Base-by-base conservation (phyloP, 768 basidiomycete species). In the Leucocoprinus birnbaumii region DNA sequence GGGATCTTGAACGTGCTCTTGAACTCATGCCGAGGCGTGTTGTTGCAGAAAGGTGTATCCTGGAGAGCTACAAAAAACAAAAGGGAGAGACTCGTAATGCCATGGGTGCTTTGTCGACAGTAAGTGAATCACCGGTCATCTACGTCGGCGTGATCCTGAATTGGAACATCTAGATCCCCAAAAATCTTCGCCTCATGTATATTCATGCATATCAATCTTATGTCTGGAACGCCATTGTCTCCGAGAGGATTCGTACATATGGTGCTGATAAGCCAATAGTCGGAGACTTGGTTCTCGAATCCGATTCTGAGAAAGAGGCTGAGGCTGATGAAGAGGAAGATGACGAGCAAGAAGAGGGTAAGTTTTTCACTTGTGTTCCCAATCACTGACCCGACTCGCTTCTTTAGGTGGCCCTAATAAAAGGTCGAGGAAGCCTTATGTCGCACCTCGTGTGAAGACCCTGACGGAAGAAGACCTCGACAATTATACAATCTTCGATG, bases 171-270 rank as follows among this genome's bases (percentile, higher is more conserved):
- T 61, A 98, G 96, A 98, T 99, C 61, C 97, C 97, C 13, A 82
- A 89, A 53, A 98, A 96, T 65, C 81, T 99, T 56, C 83, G 97
- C 48, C 73, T 97, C 60, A 98, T 99, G 91, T 99, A 98, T 68
- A 86, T 98, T 52, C 97, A 99, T 69, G 95, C 95, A 26, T 99
- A 98, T 67, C 97, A 99, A 68, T 95, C 92, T 14, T 99, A 98
- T 63, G 87, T 98, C 31, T 99, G 96, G 96, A 99, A 99, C 70
- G 86, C 93, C 45, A 87, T 98, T 53, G 92, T 95, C 38, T 98
- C 95, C 2, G 94, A 98, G 70, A 88, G 97, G 11, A 86, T 98
- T 63, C 85, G 83, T 56, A 76, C 78, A 46, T 86, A 85, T 62
- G 94, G 95, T 26, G 73, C 80, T 48, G 80, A 87, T 48, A 78